Percentiles rank a stretch among this genome's conserved stretches.
Conservation (phyloP, 2,329 filamentous ascomycete species). For the Pseudocercospora musae region DNA sequence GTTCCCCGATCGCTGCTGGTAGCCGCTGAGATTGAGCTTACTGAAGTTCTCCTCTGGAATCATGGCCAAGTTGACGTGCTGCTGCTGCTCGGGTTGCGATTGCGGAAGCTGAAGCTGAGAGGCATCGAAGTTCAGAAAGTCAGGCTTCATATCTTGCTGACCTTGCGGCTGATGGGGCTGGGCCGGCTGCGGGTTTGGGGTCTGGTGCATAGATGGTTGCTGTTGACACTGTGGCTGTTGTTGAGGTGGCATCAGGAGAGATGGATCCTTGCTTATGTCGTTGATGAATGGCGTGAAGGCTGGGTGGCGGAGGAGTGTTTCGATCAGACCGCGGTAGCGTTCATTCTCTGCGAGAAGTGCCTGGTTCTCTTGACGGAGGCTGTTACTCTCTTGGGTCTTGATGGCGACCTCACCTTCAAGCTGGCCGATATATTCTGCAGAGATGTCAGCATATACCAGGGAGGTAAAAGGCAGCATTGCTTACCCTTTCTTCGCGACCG, state of each 20-base stretch:
- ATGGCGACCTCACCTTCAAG: conserved; percentile 76
- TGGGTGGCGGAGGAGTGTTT: conserved; percentile 61
- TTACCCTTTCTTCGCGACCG: conserved; percentile 96
- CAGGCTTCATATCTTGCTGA: conserved; percentile 35
- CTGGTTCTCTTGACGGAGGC: conserved; percentile 71
- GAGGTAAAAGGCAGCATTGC: conserved; percentile 25
- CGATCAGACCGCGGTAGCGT: conserved; percentile 62
- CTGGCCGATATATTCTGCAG: conserved; percentile 88
- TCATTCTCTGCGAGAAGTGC: conserved; percentile 61
- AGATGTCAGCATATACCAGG: conserved; percentile 48
- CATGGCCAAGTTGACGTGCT: conserved; percentile 71
- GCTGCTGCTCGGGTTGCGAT: conserved; percentile 20
- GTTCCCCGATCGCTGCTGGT: conserved; percentile 50
- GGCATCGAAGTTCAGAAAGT: conserved; percentile 38
- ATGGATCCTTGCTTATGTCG: conserved; percentile 41
- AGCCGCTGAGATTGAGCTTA: conserved; percentile 61
- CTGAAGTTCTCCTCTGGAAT: conserved; percentile 80
- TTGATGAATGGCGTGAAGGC: conserved; percentile 48
- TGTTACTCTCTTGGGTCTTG: conserved; percentile 66
- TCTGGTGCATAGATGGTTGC: conserved; percentile 19
- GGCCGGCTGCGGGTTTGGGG: conserved; percentile 17
- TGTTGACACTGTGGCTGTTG: conserved; percentile 32
- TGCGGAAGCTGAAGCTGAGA: conserved; percentile 36
- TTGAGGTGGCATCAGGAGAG: conserved; percentile 29
- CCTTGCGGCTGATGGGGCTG: conserved; percentile 32